Evolutionary conservation across 2,329 filamentous ascomycete species (phyloP).

Genomic region (Verticillium longisporum): DNA sequence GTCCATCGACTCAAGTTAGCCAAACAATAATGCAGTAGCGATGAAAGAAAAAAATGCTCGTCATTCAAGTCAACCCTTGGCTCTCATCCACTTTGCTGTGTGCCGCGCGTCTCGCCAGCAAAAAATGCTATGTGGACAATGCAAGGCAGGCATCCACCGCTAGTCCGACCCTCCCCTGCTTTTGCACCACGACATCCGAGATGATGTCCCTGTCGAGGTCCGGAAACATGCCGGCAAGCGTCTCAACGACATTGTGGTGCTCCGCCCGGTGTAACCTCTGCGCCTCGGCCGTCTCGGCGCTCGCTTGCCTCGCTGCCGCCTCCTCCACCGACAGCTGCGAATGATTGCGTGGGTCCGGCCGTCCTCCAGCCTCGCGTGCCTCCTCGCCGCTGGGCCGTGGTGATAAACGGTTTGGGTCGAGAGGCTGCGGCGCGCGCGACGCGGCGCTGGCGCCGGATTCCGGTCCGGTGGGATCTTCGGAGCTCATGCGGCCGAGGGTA

Average conservation of each 20-base stretch:
- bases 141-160: slow-evolving; percentile 84
- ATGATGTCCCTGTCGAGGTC: slow-evolving; percentile 91
- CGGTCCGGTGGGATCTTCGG: slow-evolving; percentile 47
- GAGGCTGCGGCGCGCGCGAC: slow-evolving; percentile 28
- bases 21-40: background rate
- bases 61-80: background rate
- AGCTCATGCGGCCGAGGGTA: slow-evolving; percentile 92
- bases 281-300: slow-evolving; percentile 82
- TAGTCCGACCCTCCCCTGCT: slow-evolving; percentile 82
- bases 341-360: slow-evolving; percentile 18
- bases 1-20: background rate
- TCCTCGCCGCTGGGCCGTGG: slow-evolving; percentile 22
- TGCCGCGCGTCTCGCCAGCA: background rate
- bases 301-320: slow-evolving; percentile 83
- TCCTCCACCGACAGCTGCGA: slow-evolving; percentile 65
- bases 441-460: slow-evolving; percentile 27
- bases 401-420: slow-evolving; percentile 21
- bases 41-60: background rate
- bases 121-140: slow-evolving; percentile 37
- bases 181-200: slow-evolving; percentile 91
- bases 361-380: slow-evolving; percentile 11
- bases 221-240: slow-evolving; percentile 92
- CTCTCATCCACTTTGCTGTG: background rate
- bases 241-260: slow-evolving; percentile 88
- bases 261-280: slow-evolving; percentile 75